These are phyloP conservation scores for Serendipita sp. DNA, from an alignment of 768 basidiomycete genomes.

Conservation along the genomic window DNA sequence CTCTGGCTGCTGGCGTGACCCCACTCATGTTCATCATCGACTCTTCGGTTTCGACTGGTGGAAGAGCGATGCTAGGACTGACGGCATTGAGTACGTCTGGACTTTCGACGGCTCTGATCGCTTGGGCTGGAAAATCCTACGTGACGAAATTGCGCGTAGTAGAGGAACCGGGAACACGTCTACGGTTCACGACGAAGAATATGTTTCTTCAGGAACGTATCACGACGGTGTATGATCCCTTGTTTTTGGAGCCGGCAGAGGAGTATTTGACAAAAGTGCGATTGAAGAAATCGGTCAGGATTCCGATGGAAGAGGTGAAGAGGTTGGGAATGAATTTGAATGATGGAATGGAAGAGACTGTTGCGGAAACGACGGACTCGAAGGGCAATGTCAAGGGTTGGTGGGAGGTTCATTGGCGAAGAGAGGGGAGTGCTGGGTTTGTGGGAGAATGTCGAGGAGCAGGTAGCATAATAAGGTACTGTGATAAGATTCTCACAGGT, in stretches of 20 bases:
- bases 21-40: constrained; percentile 76
- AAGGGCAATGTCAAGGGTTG: constrained; percentile 47
- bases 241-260: constrained; percentile 37
- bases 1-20: constrained; percentile 45
- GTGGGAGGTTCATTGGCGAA: constrained; percentile 66
- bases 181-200: constrained; percentile 57
- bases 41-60: constrained; percentile 51
- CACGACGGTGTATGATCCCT: constrained; percentile 61
- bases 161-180: constrained; percentile 25
- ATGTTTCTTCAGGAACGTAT: constrained; percentile 40
- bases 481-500: neutral
- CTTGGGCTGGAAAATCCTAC: constrained; percentile 57
- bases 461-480: constrained; percentile 55
- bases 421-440: constrained; percentile 28
- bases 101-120: constrained; percentile 57
- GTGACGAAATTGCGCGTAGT: constrained; percentile 45
- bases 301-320: constrained; percentile 6
- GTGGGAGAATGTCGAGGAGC: constrained; percentile 39
- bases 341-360: constrained; percentile 47
- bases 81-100: constrained; percentile 59
- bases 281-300: constrained; percentile 2
- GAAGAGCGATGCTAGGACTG: constrained; percentile 46
- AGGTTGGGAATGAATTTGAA: neutral
- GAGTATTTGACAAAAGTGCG: constrained; percentile 5
- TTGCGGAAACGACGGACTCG: constrained; percentile 54